Conservation (phyloP, 2,329 filamentous ascomycete genomes). For the Zalaria sp. region DNA sequence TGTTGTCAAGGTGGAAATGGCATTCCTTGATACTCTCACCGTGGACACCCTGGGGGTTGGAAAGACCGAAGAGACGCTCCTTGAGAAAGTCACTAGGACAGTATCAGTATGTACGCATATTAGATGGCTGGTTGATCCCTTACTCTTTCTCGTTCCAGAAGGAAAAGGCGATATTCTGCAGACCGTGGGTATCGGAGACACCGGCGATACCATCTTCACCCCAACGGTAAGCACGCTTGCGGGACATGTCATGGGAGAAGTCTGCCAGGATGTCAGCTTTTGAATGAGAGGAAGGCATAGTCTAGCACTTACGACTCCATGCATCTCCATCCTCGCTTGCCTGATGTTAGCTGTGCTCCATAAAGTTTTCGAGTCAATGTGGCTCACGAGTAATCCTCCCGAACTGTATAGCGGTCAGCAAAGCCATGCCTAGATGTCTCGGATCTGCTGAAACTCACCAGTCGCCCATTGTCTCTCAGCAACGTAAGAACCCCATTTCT, state of each 20-base stretch:
- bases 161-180: conserved; percentile 85
- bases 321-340: conserved; percentile 70
- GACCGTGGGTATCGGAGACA: conserved; percentile 82
- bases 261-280: conserved; percentile 35
- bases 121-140: conserved; percentile 15
- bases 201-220: conserved; percentile 95
- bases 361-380: neutral
- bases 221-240: conserved; percentile 83
- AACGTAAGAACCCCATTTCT: conserved; percentile 93
- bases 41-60: conserved; percentile 93
- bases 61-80: conserved; percentile 86
- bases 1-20: conserved; percentile 94
- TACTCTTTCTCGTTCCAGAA: conserved; percentile 98
- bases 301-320: conserved; percentile 66
- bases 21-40: conserved; percentile 95
- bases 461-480: conserved; percentile 93
- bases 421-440: too few species aligned
- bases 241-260: conserved; percentile 85
- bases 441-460: conserved; percentile 36
- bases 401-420: conserved; percentile 40
- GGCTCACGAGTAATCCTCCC: conserved; percentile 74
- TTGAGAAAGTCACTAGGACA: conserved; percentile 68
- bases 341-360: conserved; percentile 13
- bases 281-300: neutral
- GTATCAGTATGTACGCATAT: conserved; percentile 13